Evolutionary conservation across 1,139 yeast genomes (phyloP), one percentile per base, ranked within the genome.

Genomic region (Protomyces arabidopsidicola): DNA sequence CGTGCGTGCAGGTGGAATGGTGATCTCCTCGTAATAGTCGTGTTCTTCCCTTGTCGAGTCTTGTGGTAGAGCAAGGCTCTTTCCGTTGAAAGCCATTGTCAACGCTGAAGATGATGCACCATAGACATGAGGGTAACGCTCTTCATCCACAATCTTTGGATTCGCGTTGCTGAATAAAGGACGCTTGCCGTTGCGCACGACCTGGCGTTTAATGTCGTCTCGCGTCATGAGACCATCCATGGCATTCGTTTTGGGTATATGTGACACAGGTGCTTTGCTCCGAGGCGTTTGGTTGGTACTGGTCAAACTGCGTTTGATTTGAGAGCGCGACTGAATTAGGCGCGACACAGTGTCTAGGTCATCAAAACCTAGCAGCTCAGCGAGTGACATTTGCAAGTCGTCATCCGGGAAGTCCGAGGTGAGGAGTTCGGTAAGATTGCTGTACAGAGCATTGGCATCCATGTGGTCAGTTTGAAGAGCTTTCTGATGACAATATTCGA

Each of bases 121-220:
- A 73, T 81, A 93, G 0, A 95, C 98, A 76, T 95, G 96, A 0
- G 98, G 97, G 70, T 90, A 93, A 66, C 82, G 78, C 45, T 81
- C 81, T 34, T 77, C 78, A 1, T 78, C 74, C 39, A 76, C 73
- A 63, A 80, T 81, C 22, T 82, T 82, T 50, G 78, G 76, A 10
- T 10, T 20, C 62, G 87, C 71, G 59, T 80, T 76, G 55, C 81
- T 79, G 70, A 81, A 82, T 69, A 81, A 82, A 1, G 84, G 82
- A 31, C 75, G 74, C 65, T 76, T 74, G 31, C 82, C 81, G 69
- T 86, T 88, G 45, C 81, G 82, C 22, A 79, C 74, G 8, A 86
- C 82, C 68, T 83, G 82, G 39, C 81, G 81, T 8, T 24, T 48
- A 12, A 54, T 48, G 42, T 55, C 34, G 14, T 62, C 52, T n/a